Percentiles rank a stretch among this genome's conserved stretches.
Conservation (phyloP, 768 basidiomycete species). For the Russula earlei region DNA sequence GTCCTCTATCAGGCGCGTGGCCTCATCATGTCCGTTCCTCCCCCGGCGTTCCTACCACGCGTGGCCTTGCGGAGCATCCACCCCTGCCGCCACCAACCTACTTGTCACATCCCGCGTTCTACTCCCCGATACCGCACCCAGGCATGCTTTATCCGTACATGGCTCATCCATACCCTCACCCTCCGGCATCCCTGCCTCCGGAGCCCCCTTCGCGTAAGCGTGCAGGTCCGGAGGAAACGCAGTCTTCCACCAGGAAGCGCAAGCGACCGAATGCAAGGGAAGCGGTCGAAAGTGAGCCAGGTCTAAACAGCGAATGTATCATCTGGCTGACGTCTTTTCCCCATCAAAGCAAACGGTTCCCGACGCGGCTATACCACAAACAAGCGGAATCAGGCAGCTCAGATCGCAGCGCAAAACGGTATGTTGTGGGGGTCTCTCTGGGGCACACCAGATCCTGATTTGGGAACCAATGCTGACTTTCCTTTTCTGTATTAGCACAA, state of each 20-base stretch:
- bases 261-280: slow-evolving; percentile 13
- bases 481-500: slow-evolving; percentile 31
- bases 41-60: neutral
- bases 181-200: neutral
- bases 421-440: slow-evolving; percentile 17
- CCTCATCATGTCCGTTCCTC: slow-evolving; percentile 5
- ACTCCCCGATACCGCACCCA: slow-evolving; percentile 9
- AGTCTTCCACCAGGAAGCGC: slow-evolving; percentile 2
- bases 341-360: slow-evolving; percentile 28
- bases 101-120: slow-evolving; percentile 12
- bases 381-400: slow-evolving; percentile 63
- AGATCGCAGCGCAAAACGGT: slow-evolving; percentile 60
- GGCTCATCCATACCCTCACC: slow-evolving; percentile 1
- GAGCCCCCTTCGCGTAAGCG: slow-evolving; percentile 8
- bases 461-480: slow-evolving; percentile 8
- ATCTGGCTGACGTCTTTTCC: neutral
- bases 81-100: neutral
- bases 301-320: neutral
- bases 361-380: slow-evolving; percentile 63
- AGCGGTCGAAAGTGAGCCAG: slow-evolving; percentile 8
- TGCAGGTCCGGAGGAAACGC: slow-evolving; percentile 6
- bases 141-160: slow-evolving; percentile 14
- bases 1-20: slow-evolving; percentile 10
- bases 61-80: slow-evolving; percentile 2
- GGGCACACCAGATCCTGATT: slow-evolving; percentile 7